These are phyloP conservation scores for Globisporangium middletonii DNA, from an alignment of 352 stramenopile genomes.

Conservation along the genomic window DNA sequence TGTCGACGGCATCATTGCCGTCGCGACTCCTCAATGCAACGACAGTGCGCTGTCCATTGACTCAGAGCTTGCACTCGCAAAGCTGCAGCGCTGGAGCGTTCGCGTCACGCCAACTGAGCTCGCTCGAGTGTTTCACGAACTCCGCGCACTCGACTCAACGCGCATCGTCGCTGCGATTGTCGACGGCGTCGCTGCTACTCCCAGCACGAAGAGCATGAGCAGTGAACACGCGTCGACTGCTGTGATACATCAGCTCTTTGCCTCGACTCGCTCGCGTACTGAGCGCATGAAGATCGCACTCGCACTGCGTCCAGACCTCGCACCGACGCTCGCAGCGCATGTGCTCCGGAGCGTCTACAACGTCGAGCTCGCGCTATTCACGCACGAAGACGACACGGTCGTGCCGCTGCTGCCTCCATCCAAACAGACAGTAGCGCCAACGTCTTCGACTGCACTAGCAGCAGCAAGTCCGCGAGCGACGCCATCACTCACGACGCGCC, in stretches of 20 bases:
- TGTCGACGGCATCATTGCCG: no score
- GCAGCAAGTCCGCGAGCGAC: background rate
- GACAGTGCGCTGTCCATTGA: background rate
- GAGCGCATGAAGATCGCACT: constrained; percentile 22
- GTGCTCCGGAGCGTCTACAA: constrained; percentile 20
- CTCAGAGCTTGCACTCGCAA: background rate
- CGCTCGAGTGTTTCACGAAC: background rate
- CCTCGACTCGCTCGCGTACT: background rate
- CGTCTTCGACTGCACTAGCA: background rate
- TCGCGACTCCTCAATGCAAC: no score
- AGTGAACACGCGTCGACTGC: background rate
- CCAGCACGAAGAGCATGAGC: background rate
- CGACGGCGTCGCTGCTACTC: background rate
- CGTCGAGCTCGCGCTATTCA: constrained; percentile 11
- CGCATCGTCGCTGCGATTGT: background rate
- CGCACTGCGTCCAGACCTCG: constrained; percentile 20
- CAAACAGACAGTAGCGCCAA: background rate
- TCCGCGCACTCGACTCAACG: background rate
- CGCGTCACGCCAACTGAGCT: background rate
- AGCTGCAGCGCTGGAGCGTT: background rate
- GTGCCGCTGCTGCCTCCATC: background rate
- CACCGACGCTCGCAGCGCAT: constrained; percentile 20
- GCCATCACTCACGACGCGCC: no score
- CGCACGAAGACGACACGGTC: background rate
- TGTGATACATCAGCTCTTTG: constrained; percentile 1